Base-by-base conservation (phyloP, 2,329 filamentous ascomycete genomes). In the Neodidymelliopsis sp. region DNA sequence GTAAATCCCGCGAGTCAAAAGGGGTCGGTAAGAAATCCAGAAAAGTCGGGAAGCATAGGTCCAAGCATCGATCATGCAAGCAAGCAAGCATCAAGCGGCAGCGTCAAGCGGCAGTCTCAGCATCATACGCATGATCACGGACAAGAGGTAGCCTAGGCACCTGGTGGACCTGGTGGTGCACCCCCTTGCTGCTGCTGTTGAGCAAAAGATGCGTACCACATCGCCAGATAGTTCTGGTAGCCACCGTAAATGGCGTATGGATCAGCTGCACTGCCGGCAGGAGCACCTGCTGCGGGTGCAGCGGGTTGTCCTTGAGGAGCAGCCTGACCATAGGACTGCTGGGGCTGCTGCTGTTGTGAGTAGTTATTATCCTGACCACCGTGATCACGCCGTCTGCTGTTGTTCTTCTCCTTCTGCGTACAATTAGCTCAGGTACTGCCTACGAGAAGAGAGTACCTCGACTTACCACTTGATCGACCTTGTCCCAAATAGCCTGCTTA, bases 401-500 rank as follows among this genome's bases (percentile, higher is more conserved):
- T 74, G 47, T 76, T 77, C 67, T 78, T 77, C 59, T 77, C 74
- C 62, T 75, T 75, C 78, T 81, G 57, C 16, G 37, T 57, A 41
- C 16, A 29, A 41, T 71, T 58, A 69, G 60, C 7, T 25, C 13
- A 22, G 15, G 15, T 16, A 30, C 22, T 2, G 10, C 12, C 18
- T 8, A 19, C 9, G 25, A 29, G 23, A n/a, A 19, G 20, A 27
- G 10, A 16, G 18, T 34, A 2, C 6, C 11, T 7, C 3, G 16
- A 82, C 87, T 76, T 83, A 92, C 87, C 71, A 93, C 90, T 67
- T 90, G 88, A 54, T 96, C 90, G 37, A 96, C 90, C 75, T 96
- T 96, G 61, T 96, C 91, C 71, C 91, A 89, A 54, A 96, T 96
- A 31, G 90, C 89, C 62, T 80, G 80, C 77, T 95, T 95, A 25